phyloP scores from a whole-genome alignment of 306 rosid genomes.

The Dicorynia guianensis region DNA sequence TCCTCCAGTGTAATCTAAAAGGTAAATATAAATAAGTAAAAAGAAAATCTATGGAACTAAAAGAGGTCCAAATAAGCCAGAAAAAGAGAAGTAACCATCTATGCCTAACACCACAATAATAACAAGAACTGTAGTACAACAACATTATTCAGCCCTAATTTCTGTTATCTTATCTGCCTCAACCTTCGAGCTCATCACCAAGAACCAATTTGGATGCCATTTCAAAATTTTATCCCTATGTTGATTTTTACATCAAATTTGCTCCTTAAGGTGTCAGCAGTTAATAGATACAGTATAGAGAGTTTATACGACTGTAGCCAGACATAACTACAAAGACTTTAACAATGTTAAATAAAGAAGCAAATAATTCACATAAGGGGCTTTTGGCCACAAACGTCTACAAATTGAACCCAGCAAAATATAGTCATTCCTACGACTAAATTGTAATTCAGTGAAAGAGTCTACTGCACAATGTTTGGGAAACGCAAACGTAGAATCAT shows the following conservation, averaged over 20 bases:
- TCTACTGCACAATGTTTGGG: neutral
- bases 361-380: neutral
- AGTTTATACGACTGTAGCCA: neutral
- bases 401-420: constrained; percentile 3
- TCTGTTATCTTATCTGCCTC: neutral
- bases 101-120: constrained; percentile 8
- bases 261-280: neutral
- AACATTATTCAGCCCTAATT: constrained; percentile 18
- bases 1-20: constrained; percentile 64
- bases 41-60: constrained; percentile 26
- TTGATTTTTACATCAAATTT: neutral
- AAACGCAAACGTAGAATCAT: neutral
- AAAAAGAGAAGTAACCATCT: neutral
- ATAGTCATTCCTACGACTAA: neutral
- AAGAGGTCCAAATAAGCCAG: constrained; percentile 2
- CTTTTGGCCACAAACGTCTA: neutral
- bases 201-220: neutral
- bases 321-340: neutral
- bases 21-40: constrained; percentile 25
- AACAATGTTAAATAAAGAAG: no score
- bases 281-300: neutral
- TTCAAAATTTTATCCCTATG: neutral
- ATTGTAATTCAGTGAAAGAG: neutral
- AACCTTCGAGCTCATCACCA: neutral
- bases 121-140: constrained; percentile 11